Conservation (phyloP, 2,329 filamentous ascomycete species). For the Kalmusia sp. region DNA sequence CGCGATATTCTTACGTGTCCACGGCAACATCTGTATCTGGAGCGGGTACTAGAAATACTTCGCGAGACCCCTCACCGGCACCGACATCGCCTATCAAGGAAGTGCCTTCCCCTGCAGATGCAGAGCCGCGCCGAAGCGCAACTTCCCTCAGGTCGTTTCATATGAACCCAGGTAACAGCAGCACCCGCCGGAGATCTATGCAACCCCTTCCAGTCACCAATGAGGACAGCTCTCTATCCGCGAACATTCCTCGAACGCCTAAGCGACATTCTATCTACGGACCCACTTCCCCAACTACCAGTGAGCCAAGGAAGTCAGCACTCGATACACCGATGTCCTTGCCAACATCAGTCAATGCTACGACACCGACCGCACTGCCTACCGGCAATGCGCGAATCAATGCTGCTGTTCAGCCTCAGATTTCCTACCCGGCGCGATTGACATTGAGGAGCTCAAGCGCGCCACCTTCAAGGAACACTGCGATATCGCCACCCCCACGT, state of each 20-base stretch:
- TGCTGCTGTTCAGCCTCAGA: slow-evolving; percentile 8
- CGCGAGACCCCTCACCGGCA: slow-evolving; percentile 44
- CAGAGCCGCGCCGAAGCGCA: slow-evolving; percentile 40
- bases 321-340: slow-evolving; percentile 11
- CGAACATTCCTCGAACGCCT: slow-evolving; percentile 17
- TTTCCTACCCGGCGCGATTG: slow-evolving; percentile 28
- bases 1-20: slow-evolving; percentile 47
- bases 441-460: slow-evolving; percentile 33
- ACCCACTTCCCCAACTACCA: slow-evolving; percentile 31
- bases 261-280: slow-evolving; percentile 43
- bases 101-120: slow-evolving; percentile 27
- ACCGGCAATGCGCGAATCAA: slow-evolving; percentile 15
- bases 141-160: slow-evolving; percentile 47
- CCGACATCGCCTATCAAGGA: slow-evolving; percentile 44
- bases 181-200: slow-evolving; percentile 46
- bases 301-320: slow-evolving; percentile 13
- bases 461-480: slow-evolving; percentile 28
- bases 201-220: slow-evolving; percentile 46
- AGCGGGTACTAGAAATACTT: slow-evolving; percentile 40
- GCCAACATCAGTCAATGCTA: not conserved
- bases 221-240: slow-evolving; percentile 37
- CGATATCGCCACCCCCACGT: slow-evolving; percentile 38
- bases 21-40: slow-evolving; percentile 43
- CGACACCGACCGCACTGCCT: not conserved
- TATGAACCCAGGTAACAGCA: slow-evolving; percentile 42